Evolutionary conservation across 768 basidiomycete genomes (phyloP).

Genomic region (Amanita molliuscula): DNA sequence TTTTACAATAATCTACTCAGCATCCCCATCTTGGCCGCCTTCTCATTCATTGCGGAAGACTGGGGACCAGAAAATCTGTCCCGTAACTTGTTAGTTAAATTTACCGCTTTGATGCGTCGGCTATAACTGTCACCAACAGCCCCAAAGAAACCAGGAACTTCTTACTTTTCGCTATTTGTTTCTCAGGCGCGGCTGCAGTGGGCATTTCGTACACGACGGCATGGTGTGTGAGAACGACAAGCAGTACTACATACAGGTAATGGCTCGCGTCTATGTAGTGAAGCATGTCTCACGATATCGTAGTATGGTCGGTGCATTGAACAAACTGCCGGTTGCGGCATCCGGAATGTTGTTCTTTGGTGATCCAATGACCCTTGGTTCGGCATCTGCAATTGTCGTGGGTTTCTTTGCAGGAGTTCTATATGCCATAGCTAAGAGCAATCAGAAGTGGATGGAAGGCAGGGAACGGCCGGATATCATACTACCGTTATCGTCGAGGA

Average conservation of each 20-base stretch:
- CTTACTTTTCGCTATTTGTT: slow-evolving; percentile 80
- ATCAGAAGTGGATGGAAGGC: slow-evolving; percentile 72
- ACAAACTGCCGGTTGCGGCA: slow-evolving; percentile 96
- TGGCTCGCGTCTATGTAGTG: slow-evolving; percentile 10
- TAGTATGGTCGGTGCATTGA: slow-evolving; percentile 95
- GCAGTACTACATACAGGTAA: slow-evolving; percentile 96
- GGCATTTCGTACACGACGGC: slow-evolving; percentile 98
- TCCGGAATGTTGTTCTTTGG: slow-evolving; percentile 99
- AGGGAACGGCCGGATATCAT: slow-evolving; percentile 39
- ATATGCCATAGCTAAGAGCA: slow-evolving; percentile 92
- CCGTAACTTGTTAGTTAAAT: slow-evolving; percentile 73
- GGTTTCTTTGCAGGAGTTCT: slow-evolving; percentile 90
- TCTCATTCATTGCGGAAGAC: slow-evolving; percentile 79
- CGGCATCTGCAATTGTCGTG: slow-evolving; percentile 75
- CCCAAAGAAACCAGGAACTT: slow-evolving; percentile 71
- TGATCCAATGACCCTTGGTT: slow-evolving; percentile 79
- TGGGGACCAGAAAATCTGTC: slow-evolving; percentile 75
- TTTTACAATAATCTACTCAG: slow-evolving; percentile 97
- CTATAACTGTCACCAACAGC: slow-evolving; percentile 31
- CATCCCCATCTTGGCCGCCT: slow-evolving; percentile 79
- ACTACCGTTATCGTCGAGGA: slow-evolving; percentile 55
- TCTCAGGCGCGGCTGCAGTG: slow-evolving; percentile 96
- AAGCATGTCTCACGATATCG: slow-evolving; percentile 6
- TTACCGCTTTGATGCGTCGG: background rate
- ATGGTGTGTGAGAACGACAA: slow-evolving; percentile 94